These are phyloP conservation scores for Peniophora sp. DNA, from an alignment of 1,284 basidiomycete species.

Conservation along the genomic window DNA sequence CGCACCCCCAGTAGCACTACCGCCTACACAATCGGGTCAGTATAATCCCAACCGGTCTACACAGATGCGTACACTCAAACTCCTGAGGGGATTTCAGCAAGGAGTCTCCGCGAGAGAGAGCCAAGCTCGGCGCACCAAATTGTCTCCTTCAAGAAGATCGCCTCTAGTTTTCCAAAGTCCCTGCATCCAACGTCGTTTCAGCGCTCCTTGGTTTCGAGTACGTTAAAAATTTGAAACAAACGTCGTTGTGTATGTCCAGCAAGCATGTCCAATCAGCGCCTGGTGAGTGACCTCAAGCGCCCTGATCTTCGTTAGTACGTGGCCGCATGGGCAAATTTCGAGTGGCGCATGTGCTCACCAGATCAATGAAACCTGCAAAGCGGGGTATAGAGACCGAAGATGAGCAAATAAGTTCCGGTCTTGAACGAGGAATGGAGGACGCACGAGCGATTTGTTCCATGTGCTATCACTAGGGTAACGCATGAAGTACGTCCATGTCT, in stretches of 20 bases:
- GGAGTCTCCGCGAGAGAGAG: too few relatives aligned
- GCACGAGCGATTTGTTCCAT: slow-evolving; percentile 29
- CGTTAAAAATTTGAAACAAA: not conserved
- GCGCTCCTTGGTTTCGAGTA: too few relatives aligned
- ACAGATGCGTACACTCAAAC: not conserved
- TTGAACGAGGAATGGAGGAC: slow-evolving; percentile 9
- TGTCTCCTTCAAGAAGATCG: not conserved
- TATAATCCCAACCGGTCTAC: not conserved
- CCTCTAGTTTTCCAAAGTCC: not conserved
- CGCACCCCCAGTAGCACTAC: not conserved
- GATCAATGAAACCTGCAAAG: not conserved
- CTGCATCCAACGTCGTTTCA: not conserved
- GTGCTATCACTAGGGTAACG: slow-evolving; percentile 27
- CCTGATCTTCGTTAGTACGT: not conserved
- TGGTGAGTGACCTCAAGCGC: not conserved
- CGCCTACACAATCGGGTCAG: not conserved
- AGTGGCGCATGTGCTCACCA: not conserved
- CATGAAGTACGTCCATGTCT: slow-evolving; percentile 31
- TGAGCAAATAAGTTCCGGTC: too few relatives aligned
- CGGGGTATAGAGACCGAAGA: not conserved
- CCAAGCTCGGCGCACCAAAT: not conserved
- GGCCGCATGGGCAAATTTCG: too few relatives aligned
- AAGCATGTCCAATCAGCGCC: not conserved
- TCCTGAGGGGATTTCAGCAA: not conserved
- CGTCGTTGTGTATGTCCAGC: not conserved